These are phyloP conservation scores for Kokia cookei DNA, from an alignment of 441 rosid species.

Conservation along the genomic window DNA sequence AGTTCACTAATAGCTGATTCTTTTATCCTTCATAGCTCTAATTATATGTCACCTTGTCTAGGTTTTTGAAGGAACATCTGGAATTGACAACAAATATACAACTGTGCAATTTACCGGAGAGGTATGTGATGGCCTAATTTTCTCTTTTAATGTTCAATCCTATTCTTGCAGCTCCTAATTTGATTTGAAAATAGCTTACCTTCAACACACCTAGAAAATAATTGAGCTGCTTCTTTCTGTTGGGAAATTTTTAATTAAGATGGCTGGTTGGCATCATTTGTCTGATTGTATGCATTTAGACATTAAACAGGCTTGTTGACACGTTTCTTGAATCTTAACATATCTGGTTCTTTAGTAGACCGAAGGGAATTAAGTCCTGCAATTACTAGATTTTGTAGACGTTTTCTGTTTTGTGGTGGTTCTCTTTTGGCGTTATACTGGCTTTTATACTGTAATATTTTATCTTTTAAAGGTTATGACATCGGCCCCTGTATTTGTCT, in stretches of 20 bases:
- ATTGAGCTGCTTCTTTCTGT: background rate
- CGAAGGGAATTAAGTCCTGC: background rate
- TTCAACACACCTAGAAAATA: background rate
- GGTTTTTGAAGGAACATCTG: conserved; percentile 98
- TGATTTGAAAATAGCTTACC: background rate
- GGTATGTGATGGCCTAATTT: conserved; percentile 29
- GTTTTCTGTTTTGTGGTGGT: background rate
- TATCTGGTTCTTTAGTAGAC: background rate
- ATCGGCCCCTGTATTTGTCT: background rate
- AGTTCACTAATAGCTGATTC: background rate
- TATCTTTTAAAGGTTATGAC: background rate
- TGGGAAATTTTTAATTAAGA: background rate
- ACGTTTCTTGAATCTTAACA: background rate
- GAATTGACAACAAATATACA: conserved; percentile 90
- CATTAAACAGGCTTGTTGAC: background rate
- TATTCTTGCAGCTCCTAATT: background rate
- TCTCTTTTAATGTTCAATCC: background rate
- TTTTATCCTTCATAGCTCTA: background rate
- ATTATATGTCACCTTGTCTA: conserved; percentile 18
- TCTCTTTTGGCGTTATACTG: background rate
- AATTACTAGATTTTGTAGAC: background rate
- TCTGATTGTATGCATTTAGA: background rate
- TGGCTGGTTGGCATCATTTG: background rate
- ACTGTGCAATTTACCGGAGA: conserved; percentile 96
- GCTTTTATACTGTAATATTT: background rate